Evolutionary conservation across 768 basidiomycete species (phyloP).

Genomic region (Hortiboletus flavorubellus): DNA sequence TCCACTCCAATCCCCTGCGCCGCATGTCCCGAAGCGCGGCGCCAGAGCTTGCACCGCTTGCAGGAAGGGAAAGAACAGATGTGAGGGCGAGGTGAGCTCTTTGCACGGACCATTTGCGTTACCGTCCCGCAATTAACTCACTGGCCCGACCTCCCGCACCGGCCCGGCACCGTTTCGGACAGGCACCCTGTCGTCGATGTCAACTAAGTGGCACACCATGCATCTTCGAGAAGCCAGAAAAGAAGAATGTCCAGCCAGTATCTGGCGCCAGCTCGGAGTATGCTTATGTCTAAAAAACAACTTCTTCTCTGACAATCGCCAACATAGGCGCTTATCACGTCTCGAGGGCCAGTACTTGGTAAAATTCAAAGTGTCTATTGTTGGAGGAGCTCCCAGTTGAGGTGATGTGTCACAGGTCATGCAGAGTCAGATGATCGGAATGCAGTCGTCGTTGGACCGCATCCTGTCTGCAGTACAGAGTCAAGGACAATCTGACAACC

Average conservation of each 20-base stretch:
- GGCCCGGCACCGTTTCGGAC: slow-evolving; percentile 57
- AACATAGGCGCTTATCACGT: slow-evolving; percentile 68
- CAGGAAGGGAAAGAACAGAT: slow-evolving; percentile 90
- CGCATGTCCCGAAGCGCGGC: slow-evolving; percentile 88
- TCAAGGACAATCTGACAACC: slow-evolving; percentile 33
- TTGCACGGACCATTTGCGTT: slow-evolving; percentile 30
- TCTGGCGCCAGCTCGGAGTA: slow-evolving; percentile 73
- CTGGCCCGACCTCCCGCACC: slow-evolving; percentile 70
- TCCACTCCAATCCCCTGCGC: slow-evolving; percentile 38
- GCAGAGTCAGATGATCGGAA: slow-evolving; percentile 93
- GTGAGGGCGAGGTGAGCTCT: slow-evolving; percentile 79
- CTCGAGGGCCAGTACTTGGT: slow-evolving; percentile 87
- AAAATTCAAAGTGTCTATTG: slow-evolving; percentile 13
- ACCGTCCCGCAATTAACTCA: slow-evolving; percentile 47
- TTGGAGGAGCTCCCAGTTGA: neutral
- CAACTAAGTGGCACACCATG: slow-evolving; percentile 77
- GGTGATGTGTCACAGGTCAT: slow-evolving; percentile 53
- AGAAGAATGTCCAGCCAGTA: slow-evolving; percentile 64
- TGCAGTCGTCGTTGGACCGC: slow-evolving; percentile 85
- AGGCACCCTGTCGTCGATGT: slow-evolving; percentile 91
- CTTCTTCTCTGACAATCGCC: slow-evolving; percentile 19
- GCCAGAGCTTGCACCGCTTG: slow-evolving; percentile 86
- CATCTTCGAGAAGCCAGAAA: slow-evolving; percentile 89
- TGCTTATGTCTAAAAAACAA: slow-evolving; percentile 26
- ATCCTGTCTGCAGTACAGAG: slow-evolving; percentile 66